Percentiles rank a stretch among this genome's conserved stretches.
Evolutionary conservation across 257 asterid genomes (phyloP).

Genomic region (Verbascum thapsus): DNA sequence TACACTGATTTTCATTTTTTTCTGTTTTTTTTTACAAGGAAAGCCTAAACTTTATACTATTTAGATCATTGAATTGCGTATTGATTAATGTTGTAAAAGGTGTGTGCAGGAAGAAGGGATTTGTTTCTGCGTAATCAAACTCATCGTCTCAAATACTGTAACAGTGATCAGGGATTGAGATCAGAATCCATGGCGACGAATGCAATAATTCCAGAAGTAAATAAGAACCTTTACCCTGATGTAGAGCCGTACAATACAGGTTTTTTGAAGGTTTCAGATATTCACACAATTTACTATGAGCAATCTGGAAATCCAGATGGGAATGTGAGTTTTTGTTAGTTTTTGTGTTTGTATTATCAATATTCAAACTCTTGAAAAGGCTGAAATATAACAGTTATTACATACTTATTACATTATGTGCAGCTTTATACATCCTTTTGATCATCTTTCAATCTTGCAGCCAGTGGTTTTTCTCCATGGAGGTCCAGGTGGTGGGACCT

Average conservation of each 20-base stretch:
- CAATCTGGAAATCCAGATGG: conserved; percentile 96
- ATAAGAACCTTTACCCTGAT: conserved; percentile 61
- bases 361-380: too few species aligned
- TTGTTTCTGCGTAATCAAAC: conserved; percentile 29
- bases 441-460: conserved; percentile 46
- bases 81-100: conserved; percentile 29
- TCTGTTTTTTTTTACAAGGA: neutral
- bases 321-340: conserved; percentile 62
- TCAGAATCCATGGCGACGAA: conserved; percentile 53
- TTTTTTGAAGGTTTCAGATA: conserved; percentile 82
- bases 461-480: conserved; percentile 95
- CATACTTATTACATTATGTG: conserved; percentile 1
- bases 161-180: conserved; percentile 35
- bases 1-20: too few species aligned
- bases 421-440: conserved; percentile 20
- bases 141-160: conserved; percentile 32
- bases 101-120: conserved; percentile 53
- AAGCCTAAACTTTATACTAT: neutral
- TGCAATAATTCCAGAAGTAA: conserved; percentile 37
- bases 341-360: too few species aligned
- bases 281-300: conserved; percentile 82
- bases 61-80: neutral
- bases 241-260: conserved; percentile 82
- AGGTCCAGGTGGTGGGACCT: conserved; percentile 99
- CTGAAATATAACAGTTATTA: conserved; percentile 14